Percentiles rank a stretch among this genome's conserved stretches.
These are phyloP conservation scores for Chlorella sp. DNA, from an alignment of 139 green algal species.

Conservation along the genomic window DNA sequence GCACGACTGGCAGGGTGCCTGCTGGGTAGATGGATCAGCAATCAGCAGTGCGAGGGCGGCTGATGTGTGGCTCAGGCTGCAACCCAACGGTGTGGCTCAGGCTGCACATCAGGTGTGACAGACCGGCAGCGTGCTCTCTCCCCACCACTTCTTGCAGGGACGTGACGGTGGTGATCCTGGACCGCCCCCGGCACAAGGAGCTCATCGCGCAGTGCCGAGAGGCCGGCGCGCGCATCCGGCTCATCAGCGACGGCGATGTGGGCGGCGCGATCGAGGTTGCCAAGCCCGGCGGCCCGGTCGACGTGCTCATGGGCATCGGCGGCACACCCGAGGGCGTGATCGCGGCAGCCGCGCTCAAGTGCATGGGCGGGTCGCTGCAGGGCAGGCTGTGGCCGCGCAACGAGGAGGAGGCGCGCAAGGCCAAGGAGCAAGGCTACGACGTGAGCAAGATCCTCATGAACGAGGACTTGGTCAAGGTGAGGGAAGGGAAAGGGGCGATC, in stretches of 20 bases:
- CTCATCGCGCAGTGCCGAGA: conserved; percentile 57
- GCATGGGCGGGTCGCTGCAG: conserved; percentile 62
- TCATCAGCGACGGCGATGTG: conserved; percentile 71
- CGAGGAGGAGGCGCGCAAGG: conserved; percentile 42
- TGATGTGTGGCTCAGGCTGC: no score
- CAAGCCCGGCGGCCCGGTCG: conserved; percentile 52
- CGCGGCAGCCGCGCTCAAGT: conserved; percentile 58
- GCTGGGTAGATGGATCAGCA: no score
- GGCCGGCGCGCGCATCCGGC: conserved; percentile 64
- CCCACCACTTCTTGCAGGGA: conserved; percentile 51
- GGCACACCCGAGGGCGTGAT: conserved; percentile 72
- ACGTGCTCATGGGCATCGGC: conserved; percentile 69
- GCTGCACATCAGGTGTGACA: no score
- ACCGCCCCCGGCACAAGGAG: conserved; percentile 54
- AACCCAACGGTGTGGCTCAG: no score
- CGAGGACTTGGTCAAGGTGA: conserved; percentile 29
- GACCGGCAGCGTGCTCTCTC: no score
- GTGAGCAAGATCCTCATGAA: conserved; percentile 38
- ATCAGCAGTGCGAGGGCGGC: no score
- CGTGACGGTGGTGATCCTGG: conserved; percentile 70
- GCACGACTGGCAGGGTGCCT: no score
- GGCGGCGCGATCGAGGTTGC: conserved; percentile 66
- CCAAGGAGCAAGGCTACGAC: conserved; percentile 33
- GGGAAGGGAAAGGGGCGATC: no score
- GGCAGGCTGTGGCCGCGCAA: conserved; percentile 59